phyloP scores from a whole-genome alignment of 2,329 filamentous ascomycete species.

The Penicillium corylophilum region DNA sequence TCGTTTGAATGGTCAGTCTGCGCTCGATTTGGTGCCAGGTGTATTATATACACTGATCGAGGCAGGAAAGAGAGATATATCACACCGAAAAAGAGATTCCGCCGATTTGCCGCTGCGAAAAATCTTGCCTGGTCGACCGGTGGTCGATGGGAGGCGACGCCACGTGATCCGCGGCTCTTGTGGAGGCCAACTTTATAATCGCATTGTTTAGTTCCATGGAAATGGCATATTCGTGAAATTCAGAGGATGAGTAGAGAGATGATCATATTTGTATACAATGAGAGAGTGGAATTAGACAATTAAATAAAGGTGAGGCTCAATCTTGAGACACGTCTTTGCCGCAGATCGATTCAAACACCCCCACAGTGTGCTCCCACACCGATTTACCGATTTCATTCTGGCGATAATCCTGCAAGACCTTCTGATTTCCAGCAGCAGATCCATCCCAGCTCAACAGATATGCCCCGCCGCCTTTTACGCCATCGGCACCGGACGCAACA shows the following conservation, averaged over 20 bases:
- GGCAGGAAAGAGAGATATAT: slow-evolving; percentile 6
- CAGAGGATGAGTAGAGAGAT: too few relatives aligned
- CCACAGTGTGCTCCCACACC: slow-evolving; percentile 20
- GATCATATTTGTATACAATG: not conserved
- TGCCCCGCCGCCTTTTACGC: slow-evolving; percentile 14
- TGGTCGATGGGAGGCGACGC: slow-evolving; percentile 6
- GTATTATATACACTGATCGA: slow-evolving; percentile 1
- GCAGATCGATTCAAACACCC: slow-evolving; percentile 15
- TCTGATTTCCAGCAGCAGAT: slow-evolving; percentile 7
- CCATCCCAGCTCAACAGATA: slow-evolving; percentile 17
- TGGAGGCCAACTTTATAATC: not conserved
- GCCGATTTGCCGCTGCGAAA: slow-evolving; percentile 11
- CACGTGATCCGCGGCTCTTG: slow-evolving; percentile 11
- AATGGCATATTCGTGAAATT: not conserved
- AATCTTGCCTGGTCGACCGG: slow-evolving; percentile 3
- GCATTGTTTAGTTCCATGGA: not conserved
- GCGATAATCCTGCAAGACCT: slow-evolving; percentile 12
- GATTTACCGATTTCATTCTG: slow-evolving; percentile 9
- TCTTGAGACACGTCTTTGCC: not conserved
- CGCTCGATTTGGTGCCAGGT: slow-evolving; percentile 12
- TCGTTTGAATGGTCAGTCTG: slow-evolving; percentile 7
- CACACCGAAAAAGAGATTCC: not conserved
- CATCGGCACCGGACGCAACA: slow-evolving; percentile 13
- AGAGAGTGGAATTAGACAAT: not conserved
- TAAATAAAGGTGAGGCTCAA: not conserved